phyloP scores from a whole-genome alignment of 2,329 filamentous ascomycete species.

The Penicillium sp. region DNA sequence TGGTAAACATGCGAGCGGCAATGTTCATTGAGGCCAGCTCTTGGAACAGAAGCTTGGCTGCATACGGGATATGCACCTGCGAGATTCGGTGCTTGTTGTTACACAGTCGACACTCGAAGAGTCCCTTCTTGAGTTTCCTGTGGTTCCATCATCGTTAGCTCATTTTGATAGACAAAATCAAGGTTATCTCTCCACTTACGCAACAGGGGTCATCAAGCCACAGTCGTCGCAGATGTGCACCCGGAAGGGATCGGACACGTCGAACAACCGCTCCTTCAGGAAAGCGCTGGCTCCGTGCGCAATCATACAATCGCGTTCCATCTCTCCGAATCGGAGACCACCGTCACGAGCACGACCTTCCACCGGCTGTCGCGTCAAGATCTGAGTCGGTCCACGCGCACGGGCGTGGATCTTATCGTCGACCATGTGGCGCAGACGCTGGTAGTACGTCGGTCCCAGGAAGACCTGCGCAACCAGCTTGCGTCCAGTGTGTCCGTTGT shows the following conservation, averaged over 20 bases:
- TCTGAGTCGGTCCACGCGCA: conserved; percentile 90
- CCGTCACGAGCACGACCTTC: conserved; percentile 97
- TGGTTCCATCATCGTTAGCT: too few relatives aligned
- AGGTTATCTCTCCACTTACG: too few relatives aligned
- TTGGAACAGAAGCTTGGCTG: conserved; percentile 95
- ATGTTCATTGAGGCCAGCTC: conserved; percentile 98
- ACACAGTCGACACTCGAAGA: conserved; percentile 93
- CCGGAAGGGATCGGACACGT: conserved; percentile 94
- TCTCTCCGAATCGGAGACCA: conserved; percentile 98
- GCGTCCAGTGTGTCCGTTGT: conserved; percentile 91
- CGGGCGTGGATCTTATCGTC: conserved; percentile 99
- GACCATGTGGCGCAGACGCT: conserved; percentile 97
- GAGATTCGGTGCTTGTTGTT: conserved; percentile 99
- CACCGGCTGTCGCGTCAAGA: conserved; percentile 91
- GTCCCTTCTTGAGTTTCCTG: conserved; percentile 86
- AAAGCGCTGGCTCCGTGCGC: conserved; percentile 96
- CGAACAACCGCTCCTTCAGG: conserved; percentile 92
- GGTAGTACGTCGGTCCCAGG: conserved; percentile 96
- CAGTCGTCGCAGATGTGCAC: conserved; percentile 98
- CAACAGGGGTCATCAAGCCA: conserved; percentile 96
- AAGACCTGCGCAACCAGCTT: conserved; percentile 93
- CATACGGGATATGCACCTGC: conserved; percentile 94
- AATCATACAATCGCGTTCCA: conserved; percentile 99
- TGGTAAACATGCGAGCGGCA: conserved; percentile 91
- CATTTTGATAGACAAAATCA: conserved; percentile 4